Base-by-base conservation (phyloP, 805 yeast species). In the Kodamaea jinghongensis region DNA sequence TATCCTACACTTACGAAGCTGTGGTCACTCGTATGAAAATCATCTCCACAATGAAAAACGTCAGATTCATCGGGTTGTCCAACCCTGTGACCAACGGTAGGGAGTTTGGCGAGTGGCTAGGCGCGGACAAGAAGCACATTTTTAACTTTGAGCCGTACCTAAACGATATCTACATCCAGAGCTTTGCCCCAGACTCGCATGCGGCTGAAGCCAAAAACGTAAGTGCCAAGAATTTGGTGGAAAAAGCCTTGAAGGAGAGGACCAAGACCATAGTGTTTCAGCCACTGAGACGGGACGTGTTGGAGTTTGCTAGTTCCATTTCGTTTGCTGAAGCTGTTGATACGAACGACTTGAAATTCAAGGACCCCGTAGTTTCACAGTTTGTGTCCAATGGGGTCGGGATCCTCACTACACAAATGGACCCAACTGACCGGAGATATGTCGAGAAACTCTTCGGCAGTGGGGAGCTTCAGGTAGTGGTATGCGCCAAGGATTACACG, bases 91-190 rank as follows among this genome's bases (percentile, higher is more conserved):
- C 93, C 0, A 85, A 82, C 53, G 86, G 84, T 3, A 71, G 78
- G 37, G 96, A 87, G 47, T 61, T 90, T 42, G 91, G 86, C 1
- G 86, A 83, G 39, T 93, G 98, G 96, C 60, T 93, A 20, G 95
- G 93, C 2, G 81, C 84, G 17, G 50, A 72, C 1, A 82, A 79
- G 50, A 65, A 60, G 14, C 70, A 78, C 35, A 70, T 81, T 4
- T 87, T 71, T 65, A 89, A 88, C 51, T 89, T 84, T 55, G 73
- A 79, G 12, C 81, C 95, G 63, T 67, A 6, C 55, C 63, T 31
- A 79, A 85, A 3, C 40, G 71, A 69, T 38, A 37, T 37, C 8
- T 27, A 31, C 10, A 30, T 36, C 6, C 39, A 29, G 15, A 34
- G 39, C 2, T 25, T 25, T 17, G 11, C 32, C 7, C 26, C 22